phyloP scores from a whole-genome alignment of 768 basidiomycete species.

The Trametes cinnabarina region DNA sequence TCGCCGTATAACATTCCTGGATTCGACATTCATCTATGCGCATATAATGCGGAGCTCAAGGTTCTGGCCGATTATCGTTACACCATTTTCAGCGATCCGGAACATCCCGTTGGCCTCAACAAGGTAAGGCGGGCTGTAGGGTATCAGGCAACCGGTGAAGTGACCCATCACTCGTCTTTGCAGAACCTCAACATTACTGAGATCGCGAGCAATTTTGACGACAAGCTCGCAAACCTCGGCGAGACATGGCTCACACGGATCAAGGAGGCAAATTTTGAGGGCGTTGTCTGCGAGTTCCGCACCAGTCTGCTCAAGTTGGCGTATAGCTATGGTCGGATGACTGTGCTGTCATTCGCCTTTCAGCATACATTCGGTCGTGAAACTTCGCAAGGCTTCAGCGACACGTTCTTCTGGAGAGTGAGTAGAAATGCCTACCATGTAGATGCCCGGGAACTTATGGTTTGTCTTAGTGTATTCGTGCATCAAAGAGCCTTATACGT shows the following conservation, averaged over 20 bases:
- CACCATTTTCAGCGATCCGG: constrained; percentile 70
- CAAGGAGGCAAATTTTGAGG: constrained; percentile 48
- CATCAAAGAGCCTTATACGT: constrained; percentile 26
- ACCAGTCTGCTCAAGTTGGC: constrained; percentile 25
- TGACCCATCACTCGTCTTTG: too few species aligned
- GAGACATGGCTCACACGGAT: constrained; percentile 54
- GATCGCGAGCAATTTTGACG: constrained; percentile 66
- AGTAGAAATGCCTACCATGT: neutral
- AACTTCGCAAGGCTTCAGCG: constrained; percentile 17
- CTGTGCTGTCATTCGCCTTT: constrained; percentile 43
- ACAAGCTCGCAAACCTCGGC: constrained; percentile 56
- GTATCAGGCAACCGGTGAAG: neutral
- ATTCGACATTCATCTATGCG: constrained; percentile 80
- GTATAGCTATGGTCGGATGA: constrained; percentile 38
- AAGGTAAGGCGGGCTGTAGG: constrained; percentile 42
- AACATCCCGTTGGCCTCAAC: constrained; percentile 73
- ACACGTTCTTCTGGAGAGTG: constrained; percentile 24
- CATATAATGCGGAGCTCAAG: constrained; percentile 73
- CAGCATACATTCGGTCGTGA: constrained; percentile 34
- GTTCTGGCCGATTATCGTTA: constrained; percentile 58
- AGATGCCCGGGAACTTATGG: neutral
- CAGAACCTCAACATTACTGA: constrained; percentile 64
- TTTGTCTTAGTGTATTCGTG: constrained; percentile 23
- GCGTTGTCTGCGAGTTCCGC: constrained; percentile 45
- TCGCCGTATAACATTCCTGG: constrained; percentile 66